Evolutionary conservation across 2,329 filamentous ascomycete species (phyloP).

Genomic region (Ophiostoma fasciatum): DNA sequence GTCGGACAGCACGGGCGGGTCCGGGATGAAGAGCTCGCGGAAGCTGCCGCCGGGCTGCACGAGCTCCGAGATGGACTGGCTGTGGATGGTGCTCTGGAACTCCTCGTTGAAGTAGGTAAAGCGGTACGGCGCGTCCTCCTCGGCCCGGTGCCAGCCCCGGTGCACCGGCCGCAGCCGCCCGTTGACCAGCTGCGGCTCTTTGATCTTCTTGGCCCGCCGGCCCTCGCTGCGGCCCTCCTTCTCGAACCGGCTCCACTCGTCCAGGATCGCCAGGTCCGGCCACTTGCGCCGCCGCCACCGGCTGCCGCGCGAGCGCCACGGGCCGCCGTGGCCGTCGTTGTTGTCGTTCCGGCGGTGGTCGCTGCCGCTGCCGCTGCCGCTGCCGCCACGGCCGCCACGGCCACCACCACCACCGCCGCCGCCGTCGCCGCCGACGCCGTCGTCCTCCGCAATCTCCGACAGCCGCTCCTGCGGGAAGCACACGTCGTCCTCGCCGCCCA

Average conservation of each 20-base stretch:
- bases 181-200: constrained; percentile 82
- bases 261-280: constrained; percentile 72
- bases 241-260: constrained; percentile 83
- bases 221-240: constrained; percentile 77
- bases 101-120: constrained; percentile 99
- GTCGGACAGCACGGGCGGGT: constrained; percentile 61
- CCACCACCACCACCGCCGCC: background rate
- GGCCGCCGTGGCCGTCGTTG: constrained; percentile 3
- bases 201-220: constrained; percentile 77
- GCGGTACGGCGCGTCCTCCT: constrained; percentile 81
- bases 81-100: constrained; percentile 89
- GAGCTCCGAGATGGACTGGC: constrained; percentile 85
- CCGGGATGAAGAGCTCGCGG: constrained; percentile 76
- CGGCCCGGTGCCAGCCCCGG: constrained; percentile 68
- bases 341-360: background rate
- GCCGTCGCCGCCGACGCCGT: background rate
- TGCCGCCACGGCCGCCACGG: constrained; percentile 11
- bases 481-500: constrained; percentile 62
- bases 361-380: background rate
- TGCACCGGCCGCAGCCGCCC: constrained; percentile 72
- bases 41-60: constrained; percentile 76
- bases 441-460: constrained; percentile 72
- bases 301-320: constrained; percentile 8
- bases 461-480: constrained; percentile 73
- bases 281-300: constrained; percentile 54